Percentiles rank a stretch among this genome's conserved stretches.
These are phyloP conservation scores for Sonneratia alba DNA, from an alignment of 345 rosid genomes.

Conservation along the genomic window DNA sequence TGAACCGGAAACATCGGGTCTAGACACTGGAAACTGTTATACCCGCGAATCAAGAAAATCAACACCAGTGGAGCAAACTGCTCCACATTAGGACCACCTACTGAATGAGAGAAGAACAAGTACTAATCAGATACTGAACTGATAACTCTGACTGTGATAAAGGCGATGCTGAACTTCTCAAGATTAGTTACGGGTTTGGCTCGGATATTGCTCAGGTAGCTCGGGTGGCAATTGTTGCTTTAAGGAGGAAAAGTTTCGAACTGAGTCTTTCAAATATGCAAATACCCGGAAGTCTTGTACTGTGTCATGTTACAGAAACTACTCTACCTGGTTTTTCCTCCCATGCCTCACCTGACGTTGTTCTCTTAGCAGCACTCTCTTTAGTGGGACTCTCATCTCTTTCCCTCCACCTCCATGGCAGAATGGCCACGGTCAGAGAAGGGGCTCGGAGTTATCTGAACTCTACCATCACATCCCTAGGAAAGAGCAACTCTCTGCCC, in stretches of 20 bases:
- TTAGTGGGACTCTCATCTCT: not conserved
- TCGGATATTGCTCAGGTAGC: not conserved
- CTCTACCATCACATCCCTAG: not conserved
- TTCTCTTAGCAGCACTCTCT: not conserved
- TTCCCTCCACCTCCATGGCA: not conserved
- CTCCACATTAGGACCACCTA: too few species aligned
- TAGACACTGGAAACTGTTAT: too few species aligned
- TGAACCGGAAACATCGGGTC: too few species aligned
- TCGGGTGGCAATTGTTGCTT: not conserved
- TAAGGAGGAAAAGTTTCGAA: not conserved
- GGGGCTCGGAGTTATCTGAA: not conserved
- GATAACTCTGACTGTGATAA: too few species aligned
- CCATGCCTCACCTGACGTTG: not conserved
- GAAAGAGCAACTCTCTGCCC: not conserved
- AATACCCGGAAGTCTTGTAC: not conserved
- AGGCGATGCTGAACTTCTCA: too few species aligned
- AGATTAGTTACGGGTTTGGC: too few species aligned
- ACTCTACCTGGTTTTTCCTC: not conserved
- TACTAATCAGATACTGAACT: not conserved
- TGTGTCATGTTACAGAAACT: slow-evolving; percentile 1
- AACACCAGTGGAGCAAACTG: not conserved
- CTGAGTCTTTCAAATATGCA: not conserved
- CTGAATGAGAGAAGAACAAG: not conserved
- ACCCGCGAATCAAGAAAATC: not conserved
- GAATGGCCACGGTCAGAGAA: not conserved